phyloP scores from a whole-genome alignment of 2,329 filamentous ascomycete species.

The Xylariaceae sp. region DNA sequence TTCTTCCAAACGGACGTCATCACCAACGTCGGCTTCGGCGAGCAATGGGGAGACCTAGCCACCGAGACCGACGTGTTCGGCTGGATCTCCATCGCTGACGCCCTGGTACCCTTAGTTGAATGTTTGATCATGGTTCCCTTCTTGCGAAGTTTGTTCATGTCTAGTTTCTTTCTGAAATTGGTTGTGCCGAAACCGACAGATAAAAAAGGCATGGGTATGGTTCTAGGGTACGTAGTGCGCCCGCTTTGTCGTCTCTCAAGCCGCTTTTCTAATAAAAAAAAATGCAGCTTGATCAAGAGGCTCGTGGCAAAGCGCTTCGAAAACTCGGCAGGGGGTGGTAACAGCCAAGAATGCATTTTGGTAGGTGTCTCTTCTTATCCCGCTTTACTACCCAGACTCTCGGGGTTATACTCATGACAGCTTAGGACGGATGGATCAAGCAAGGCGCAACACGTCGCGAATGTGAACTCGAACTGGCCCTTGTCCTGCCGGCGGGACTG shows the following conservation, averaged over 20 bases:
- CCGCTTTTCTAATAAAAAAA: neutral
- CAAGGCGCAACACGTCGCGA: conserved; percentile 23
- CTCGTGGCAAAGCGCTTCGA: conserved; percentile 21
- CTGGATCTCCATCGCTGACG: conserved; percentile 22
- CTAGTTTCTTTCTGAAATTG: conserved; percentile 21
- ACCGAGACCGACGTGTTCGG: conserved; percentile 26
- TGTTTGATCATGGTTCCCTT: conserved; percentile 23
- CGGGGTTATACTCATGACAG: neutral
- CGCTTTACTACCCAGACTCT: neutral
- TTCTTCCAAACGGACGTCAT: conserved; percentile 28
- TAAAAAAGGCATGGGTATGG: conserved; percentile 23
- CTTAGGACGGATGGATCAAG: conserved; percentile 26
- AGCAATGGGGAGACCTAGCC: conserved; percentile 25
- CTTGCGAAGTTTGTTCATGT: conserved; percentile 22
- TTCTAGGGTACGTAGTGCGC: conserved; percentile 19
- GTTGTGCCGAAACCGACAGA: conserved; percentile 24
- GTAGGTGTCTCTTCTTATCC: conserved; percentile 12
- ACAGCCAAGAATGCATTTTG: conserved; percentile 19
- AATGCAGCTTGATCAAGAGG: conserved; percentile 18
- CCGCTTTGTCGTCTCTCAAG: neutral
- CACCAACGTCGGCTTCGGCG: conserved; percentile 22
- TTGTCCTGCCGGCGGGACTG: conserved; percentile 23
- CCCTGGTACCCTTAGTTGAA: conserved; percentile 22
- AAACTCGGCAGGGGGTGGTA: neutral
- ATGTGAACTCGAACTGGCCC: conserved; percentile 24